phyloP scores from a whole-genome alignment of 176 grass and related monocot genomes.

The Phoenix roebelenii region DNA sequence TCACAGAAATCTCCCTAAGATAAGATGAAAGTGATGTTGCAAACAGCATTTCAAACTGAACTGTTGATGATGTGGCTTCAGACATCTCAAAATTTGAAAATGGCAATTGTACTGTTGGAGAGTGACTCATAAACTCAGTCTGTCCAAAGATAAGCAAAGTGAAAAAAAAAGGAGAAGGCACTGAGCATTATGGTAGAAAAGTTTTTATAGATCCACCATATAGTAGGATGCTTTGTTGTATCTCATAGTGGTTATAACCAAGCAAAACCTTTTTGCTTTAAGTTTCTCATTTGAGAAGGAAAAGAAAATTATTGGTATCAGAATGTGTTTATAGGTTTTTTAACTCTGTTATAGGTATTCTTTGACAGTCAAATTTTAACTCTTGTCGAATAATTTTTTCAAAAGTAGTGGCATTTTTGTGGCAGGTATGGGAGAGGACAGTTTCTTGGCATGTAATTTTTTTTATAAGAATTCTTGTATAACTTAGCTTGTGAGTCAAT shows the following conservation, averaged over 20 bases:
- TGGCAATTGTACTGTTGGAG: conserved; percentile 26
- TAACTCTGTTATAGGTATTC: conserved; percentile 2
- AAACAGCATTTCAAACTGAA: conserved; percentile 38
- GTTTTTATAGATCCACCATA: too few relatives aligned
- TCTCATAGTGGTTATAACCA: too few relatives aligned
- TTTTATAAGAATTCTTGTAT: neutral
- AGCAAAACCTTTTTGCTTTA: too few relatives aligned
- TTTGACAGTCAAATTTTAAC: neutral
- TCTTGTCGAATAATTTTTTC: neutral
- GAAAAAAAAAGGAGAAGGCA: too few relatives aligned
- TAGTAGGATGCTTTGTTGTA: too few relatives aligned
- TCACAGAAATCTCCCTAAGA: neutral
- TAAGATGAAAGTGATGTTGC: conserved; percentile 48
- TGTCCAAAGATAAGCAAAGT: too few relatives aligned
- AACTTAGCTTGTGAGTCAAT: neutral
- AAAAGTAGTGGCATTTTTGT: neutral
- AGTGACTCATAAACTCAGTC: conserved; percentile 8
- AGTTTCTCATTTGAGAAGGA: neutral
- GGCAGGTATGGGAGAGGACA: neutral
- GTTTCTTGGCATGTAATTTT: neutral
- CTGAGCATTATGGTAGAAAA: too few relatives aligned
- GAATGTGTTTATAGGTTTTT: neutral
- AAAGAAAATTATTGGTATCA: neutral
- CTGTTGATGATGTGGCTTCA: conserved; percentile 43
- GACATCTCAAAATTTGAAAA: conserved; percentile 31